Percentiles rank a stretch among this genome's conserved stretches.
phyloP scores from a whole-genome alignment of 192 early-diverging fungal species.

The Coemansia sp. region DNA sequence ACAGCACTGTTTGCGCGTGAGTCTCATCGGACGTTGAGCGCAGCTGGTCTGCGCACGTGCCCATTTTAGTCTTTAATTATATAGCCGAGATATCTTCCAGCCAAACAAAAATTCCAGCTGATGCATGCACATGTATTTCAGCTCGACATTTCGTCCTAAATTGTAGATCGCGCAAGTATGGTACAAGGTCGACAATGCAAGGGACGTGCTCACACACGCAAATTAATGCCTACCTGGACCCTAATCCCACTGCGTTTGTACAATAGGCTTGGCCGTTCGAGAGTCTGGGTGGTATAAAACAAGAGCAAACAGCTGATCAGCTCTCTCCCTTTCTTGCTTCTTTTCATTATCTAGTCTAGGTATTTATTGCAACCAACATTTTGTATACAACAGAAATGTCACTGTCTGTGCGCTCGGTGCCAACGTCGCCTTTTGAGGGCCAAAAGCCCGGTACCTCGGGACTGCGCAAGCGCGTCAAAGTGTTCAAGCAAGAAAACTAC shows the following conservation, averaged over 20 bases:
- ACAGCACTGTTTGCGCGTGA: conserved; percentile 7
- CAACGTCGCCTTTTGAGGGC: conserved; percentile 77
- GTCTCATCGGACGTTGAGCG: neutral
- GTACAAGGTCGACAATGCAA: neutral
- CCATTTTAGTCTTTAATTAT: conserved; percentile 1
- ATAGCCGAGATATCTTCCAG: neutral
- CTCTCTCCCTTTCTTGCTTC: neutral
- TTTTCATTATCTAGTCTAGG: neutral
- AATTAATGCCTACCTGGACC: neutral
- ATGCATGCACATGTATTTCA: neutral
- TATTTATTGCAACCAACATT: neutral
- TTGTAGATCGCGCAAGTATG: neutral
- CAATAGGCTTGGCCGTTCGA: neutral
- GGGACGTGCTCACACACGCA: neutral
- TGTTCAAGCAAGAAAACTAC: conserved; percentile 93
- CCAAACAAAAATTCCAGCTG: neutral
- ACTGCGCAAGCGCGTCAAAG: conserved; percentile 91
- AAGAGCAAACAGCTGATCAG: neutral
- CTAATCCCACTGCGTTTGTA: neutral
- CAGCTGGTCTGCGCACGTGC: conserved; percentile 4
- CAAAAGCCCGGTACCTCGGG: conserved; percentile 98
- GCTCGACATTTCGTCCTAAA: neutral
- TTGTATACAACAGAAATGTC: conserved; percentile 7
- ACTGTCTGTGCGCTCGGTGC: conserved; percentile 50
- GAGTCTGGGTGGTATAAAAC: neutral